phyloP scores from a whole-genome alignment of 2,329 filamentous ascomycete species.

The Corynespora cassiicola region DNA sequence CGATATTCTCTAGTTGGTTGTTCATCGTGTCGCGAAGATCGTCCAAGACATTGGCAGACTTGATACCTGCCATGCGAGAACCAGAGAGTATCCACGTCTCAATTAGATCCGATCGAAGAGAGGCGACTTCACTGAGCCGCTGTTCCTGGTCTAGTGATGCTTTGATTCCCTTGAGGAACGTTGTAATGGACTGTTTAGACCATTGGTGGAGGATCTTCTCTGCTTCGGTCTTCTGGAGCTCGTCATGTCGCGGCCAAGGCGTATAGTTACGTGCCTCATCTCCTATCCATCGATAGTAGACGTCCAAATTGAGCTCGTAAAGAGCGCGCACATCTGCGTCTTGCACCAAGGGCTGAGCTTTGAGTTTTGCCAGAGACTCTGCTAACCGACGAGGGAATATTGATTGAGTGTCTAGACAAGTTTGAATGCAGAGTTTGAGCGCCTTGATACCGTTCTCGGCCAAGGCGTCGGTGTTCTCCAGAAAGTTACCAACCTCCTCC shows the following conservation, averaged over 20 bases:
- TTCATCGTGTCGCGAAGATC: constrained; percentile 74
- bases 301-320: constrained; percentile 76
- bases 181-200: constrained; percentile 47
- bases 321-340: constrained; percentile 71
- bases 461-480: constrained; percentile 59
- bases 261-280: constrained; percentile 85
- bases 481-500: constrained; percentile 69
- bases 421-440: constrained; percentile 76
- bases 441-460: constrained; percentile 66
- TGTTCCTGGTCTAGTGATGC: constrained; percentile 64
- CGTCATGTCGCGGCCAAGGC: constrained; percentile 84
- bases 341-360: constrained; percentile 73
- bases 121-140: constrained; percentile 73
- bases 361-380: constrained; percentile 72
- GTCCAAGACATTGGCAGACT: constrained; percentile 72
- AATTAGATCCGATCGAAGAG: constrained; percentile 72
- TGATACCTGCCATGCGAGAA: constrained; percentile 68
- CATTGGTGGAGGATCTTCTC: constrained; percentile 48
- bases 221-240: constrained; percentile 55
- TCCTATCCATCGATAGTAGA: constrained; percentile 80
- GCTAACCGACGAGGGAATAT: constrained; percentile 76
- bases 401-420: constrained; percentile 77
- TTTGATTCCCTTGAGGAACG: constrained; percentile 64
- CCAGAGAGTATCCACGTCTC: constrained; percentile 78
- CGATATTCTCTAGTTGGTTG: constrained; percentile 66